Evolutionary conservation across 2,329 filamentous ascomycete species (phyloP), one percentile per base, ranked within the genome.

Genomic region (Knufia fluminis): DNA sequence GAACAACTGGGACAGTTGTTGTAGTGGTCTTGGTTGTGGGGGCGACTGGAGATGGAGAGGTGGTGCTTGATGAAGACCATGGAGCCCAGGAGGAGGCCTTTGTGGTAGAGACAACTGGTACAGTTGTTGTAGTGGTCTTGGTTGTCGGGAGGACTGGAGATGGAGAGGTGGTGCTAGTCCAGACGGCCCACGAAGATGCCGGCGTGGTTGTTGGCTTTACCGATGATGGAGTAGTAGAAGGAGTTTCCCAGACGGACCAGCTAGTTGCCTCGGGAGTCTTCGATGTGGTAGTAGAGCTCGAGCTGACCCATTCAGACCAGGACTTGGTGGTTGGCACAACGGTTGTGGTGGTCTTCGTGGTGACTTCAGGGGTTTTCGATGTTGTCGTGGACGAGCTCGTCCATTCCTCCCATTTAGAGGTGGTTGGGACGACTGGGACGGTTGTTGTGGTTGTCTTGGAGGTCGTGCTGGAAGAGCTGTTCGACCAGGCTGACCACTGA

Each of bases 361-460:
- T 46, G 8, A 24, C 8, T n/a, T 7, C 6, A 3, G 42, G 23
- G 24, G 42, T 46, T 19, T 32, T 32, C 24, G 42, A 33, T 16
- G 28, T 46, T 9, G 44, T 38, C 16, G 38, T 40, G 38, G n/a
- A 17, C 4, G 40, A 19, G 14, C n/a, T 43, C 4, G 40, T 24
- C 40, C 38, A 41, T 22, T 41, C 17, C 9, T 3, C 22, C 38
- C 38, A 41, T 6, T 8, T 6, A 41, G 38, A 20, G 6, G 38
- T 28, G 24, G 41, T 44, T 44, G 41, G 41, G 7, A 8, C 16
- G 40, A 43, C 40, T 43, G 40, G 40, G 12, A 20, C 17, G 10
- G 41, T 10, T 3, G 45, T 48, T 6, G 45, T 48, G 19, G 46
- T 48, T n/a, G 46, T 41, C 10, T 10, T 36, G 16, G 35, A n/a